Percentiles rank a stretch among this genome's conserved stretches.
Conservation (phyloP, 2,329 filamentous ascomycete species). For the Parascedosporium putredinis region DNA sequence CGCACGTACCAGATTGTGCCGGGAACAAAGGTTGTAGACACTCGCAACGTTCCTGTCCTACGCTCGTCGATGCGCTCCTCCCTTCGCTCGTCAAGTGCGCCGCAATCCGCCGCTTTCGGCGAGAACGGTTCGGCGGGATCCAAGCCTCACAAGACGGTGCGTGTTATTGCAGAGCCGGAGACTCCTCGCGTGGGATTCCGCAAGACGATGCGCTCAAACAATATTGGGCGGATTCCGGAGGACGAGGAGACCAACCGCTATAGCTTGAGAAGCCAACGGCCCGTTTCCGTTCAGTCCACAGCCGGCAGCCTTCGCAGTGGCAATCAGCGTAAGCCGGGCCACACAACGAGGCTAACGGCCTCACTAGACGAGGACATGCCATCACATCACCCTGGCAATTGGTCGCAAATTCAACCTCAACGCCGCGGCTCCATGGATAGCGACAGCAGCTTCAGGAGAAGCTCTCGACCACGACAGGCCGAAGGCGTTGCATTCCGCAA, state of each 20-base stretch:
- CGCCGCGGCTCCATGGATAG: slow-evolving; percentile 11
- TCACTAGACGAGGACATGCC: background rate
- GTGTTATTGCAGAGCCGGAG: background rate
- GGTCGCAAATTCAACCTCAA: slow-evolving; percentile 4
- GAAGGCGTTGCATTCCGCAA: slow-evolving; percentile 54
- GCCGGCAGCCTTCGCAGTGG: background rate
- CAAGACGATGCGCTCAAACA: slow-evolving; percentile 14
- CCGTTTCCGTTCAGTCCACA: background rate
- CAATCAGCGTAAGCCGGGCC: background rate
- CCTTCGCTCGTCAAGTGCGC: background rate
- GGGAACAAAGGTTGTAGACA: slow-evolving; percentile 19
- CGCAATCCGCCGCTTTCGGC: background rate
- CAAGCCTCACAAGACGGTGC: background rate
- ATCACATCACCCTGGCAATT: background rate
- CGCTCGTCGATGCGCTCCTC: background rate
- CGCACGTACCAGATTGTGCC: slow-evolving; percentile 30
- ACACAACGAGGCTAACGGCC: background rate
- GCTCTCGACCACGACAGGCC: slow-evolving; percentile 31
- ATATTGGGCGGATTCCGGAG: background rate
- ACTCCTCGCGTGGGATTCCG: slow-evolving; percentile 14
- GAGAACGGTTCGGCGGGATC: background rate
- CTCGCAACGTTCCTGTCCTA: background rate
- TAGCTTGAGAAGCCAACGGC: background rate
- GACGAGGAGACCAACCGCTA: background rate
- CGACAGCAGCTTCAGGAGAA: slow-evolving; percentile 70